Evolutionary conservation across 108 stramenopile species (phyloP).

Genomic region (Nitzschia sp.): DNA sequence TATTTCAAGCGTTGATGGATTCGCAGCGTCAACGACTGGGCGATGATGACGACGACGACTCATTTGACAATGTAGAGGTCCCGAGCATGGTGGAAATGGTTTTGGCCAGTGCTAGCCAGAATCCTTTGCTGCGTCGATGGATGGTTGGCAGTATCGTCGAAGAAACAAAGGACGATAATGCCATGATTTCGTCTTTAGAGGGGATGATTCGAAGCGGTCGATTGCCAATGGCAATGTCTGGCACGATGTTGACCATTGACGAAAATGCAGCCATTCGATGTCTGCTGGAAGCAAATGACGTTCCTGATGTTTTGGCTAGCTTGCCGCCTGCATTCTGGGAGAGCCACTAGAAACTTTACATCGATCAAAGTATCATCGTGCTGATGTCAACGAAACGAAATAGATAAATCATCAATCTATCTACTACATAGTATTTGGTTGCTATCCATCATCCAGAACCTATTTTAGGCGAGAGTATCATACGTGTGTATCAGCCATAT

Average conservation of each 20-base stretch:
- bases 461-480: no score
- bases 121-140: not conserved
- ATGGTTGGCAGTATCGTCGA: not conserved
- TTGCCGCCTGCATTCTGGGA: conserved; percentile 18
- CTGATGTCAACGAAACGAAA: no score
- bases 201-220: not conserved
- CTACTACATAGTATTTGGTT: no score
- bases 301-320: conserved; percentile 3
- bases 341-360: not conserved
- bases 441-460: no score
- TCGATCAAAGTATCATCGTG: not conserved
- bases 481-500: no score
- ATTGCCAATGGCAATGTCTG: conserved; percentile 21
- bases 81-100: conserved; percentile 14
- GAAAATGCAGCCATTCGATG: conserved; percentile 45
- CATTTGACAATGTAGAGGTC: conserved; percentile 15
- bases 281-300: conserved; percentile 25
- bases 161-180: not conserved
- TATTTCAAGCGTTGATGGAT: conserved; percentile 17
- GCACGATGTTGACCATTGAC: conserved; percentile 42
- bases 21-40: not conserved
- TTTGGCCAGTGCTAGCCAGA: not conserved
- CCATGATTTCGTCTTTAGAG: not conserved
- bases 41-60: conserved; percentile 10
- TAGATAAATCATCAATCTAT: no score